Percentiles rank a stretch among this genome's conserved stretches.
phyloP scores from a whole-genome alignment of 2,329 filamentous ascomycete genomes.

The Aspergillus candidus region DNA sequence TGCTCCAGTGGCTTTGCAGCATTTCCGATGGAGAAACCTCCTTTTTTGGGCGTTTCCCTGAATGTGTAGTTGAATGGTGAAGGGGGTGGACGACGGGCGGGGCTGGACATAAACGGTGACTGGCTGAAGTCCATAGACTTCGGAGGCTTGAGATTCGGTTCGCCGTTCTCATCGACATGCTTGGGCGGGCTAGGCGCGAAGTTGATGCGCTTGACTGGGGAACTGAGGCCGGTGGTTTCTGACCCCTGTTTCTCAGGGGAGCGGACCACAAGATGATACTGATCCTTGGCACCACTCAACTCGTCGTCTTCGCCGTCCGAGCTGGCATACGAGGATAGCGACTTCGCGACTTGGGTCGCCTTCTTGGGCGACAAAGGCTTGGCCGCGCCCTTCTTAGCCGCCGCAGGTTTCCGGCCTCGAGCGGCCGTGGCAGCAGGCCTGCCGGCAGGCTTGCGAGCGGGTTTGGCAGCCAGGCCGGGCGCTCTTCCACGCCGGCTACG shows the following conservation, averaged over 20 bases:
- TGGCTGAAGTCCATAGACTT: slow-evolving; percentile 29
- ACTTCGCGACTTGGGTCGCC: slow-evolving; percentile 41
- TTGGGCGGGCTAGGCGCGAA: slow-evolving; percentile 24
- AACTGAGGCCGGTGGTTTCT: slow-evolving; percentile 26
- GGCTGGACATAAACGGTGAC: slow-evolving; percentile 36
- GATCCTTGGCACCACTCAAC: slow-evolving; percentile 32
- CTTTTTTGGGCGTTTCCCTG: slow-evolving; percentile 37
- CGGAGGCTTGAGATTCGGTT: slow-evolving; percentile 23
- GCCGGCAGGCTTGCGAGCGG: slow-evolving; percentile 43
- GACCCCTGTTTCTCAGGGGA: slow-evolving; percentile 29
- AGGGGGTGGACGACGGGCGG: slow-evolving; percentile 39
- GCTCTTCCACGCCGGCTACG: slow-evolving; percentile 20
- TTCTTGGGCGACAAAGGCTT: slow-evolving; percentile 46
- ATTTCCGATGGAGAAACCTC: slow-evolving; percentile 20
- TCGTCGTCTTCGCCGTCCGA: slow-evolving; percentile 42
- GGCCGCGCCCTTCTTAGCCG: slow-evolving; percentile 23
- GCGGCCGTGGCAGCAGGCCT: slow-evolving; percentile 28
- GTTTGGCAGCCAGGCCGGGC: slow-evolving; percentile 39
- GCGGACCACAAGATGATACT: slow-evolving; percentile 26
- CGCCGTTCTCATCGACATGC: slow-evolving; percentile 28
- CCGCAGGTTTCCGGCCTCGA: slow-evolving; percentile 29
- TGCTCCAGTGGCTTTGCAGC: slow-evolving; percentile 15
- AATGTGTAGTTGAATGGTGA: slow-evolving; percentile 41
- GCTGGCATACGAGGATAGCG: slow-evolving; percentile 29
- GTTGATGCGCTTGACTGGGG: slow-evolving; percentile 30